A percentile compares a stretch with the other conserved stretches of the same genome.
Evolutionary conservation across 2,329 filamentous ascomycete genomes (phyloP).

Genomic region (Curvularia sp.): DNA sequence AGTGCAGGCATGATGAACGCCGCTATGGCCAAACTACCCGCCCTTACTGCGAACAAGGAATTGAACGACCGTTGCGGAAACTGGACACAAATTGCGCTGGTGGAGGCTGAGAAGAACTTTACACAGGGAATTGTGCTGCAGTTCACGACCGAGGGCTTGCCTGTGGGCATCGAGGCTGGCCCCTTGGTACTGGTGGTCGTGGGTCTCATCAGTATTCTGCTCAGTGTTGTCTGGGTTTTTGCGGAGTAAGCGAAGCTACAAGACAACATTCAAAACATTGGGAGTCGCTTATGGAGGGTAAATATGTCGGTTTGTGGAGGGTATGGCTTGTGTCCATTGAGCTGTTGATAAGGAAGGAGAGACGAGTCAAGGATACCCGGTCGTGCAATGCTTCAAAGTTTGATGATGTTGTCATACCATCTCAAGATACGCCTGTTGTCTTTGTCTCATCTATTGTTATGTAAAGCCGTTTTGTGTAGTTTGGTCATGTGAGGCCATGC

Average conservation of each 20-base stretch:
- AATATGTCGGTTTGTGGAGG: not conserved
- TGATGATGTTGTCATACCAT: not conserved
- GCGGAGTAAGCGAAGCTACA: slow-evolving; percentile 12
- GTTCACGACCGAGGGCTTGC: slow-evolving; percentile 40
- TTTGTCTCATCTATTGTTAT: not conserved
- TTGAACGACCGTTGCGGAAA: slow-evolving; percentile 58
- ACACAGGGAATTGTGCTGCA: slow-evolving; percentile 52
- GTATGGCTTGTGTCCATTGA: not conserved
- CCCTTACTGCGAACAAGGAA: slow-evolving; percentile 50
- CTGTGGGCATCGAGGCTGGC: slow-evolving; percentile 41
- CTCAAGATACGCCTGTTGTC: not conserved
- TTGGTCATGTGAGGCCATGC: not conserved
- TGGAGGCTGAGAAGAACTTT: slow-evolving; percentile 55
- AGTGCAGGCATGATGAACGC: slow-evolving; percentile 53
- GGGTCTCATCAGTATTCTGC: slow-evolving; percentile 20
- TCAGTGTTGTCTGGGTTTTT: slow-evolving; percentile 38
- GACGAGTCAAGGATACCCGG: slow-evolving; percentile 6
- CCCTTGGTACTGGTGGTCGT: slow-evolving; percentile 30
- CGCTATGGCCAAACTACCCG: slow-evolving; percentile 49
- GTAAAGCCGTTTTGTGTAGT: not conserved
- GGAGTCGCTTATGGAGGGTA: not conserved
- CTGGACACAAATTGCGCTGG: slow-evolving; percentile 54
- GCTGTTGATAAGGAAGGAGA: not conserved
- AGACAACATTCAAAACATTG: not conserved
- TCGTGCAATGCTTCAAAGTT: not conserved